A percentile compares a stretch with the other conserved stretches of the same genome.
Conservation (phyloP, 352 stramenopile genomes). For the Globisporangium nagaii region DNA sequence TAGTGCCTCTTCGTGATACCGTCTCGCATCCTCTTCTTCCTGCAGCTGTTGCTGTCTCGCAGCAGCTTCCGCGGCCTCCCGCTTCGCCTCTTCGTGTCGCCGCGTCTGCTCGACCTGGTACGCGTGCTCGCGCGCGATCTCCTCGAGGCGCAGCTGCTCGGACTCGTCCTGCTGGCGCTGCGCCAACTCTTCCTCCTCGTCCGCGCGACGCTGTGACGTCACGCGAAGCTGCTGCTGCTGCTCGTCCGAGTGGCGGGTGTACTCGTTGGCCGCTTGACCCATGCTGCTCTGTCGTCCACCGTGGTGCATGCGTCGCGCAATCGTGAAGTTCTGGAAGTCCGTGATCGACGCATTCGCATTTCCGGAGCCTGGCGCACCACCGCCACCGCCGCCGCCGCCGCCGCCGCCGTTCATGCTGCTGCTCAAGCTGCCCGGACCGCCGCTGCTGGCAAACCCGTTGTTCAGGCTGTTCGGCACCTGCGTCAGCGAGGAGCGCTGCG, state of each 20-base stretch:
- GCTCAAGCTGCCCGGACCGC: not conserved
- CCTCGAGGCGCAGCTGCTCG: conserved; percentile 7
- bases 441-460: not conserved
- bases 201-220: conserved; percentile 17
- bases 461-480: conserved; percentile 5
- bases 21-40: conserved; percentile 4
- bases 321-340: conserved; percentile 81
- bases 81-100: conserved; percentile 17
- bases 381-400: not conserved
- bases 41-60: not conserved
- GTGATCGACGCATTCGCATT: conserved; percentile 30
- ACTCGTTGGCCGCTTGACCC: conserved; percentile 20
- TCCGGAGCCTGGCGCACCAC: not conserved
- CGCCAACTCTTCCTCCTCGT: conserved; percentile 15
- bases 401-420: not conserved
- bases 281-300: conserved; percentile 42
- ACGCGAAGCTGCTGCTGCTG: conserved; percentile 19
- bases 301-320: conserved; percentile 27
- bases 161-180: not conserved
- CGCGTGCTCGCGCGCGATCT: conserved; percentile 9
- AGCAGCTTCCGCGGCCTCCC: conserved; percentile 10
- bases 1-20: conserved; percentile 10
- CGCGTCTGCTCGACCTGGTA: conserved; percentile 12
- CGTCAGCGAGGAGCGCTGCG: conserved; percentile 12
- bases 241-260: conserved; percentile 27